Evolutionary conservation across 306 rosid genomes (phyloP), one percentile per base, ranked within the genome.

Genomic region (Rosa persica): DNA sequence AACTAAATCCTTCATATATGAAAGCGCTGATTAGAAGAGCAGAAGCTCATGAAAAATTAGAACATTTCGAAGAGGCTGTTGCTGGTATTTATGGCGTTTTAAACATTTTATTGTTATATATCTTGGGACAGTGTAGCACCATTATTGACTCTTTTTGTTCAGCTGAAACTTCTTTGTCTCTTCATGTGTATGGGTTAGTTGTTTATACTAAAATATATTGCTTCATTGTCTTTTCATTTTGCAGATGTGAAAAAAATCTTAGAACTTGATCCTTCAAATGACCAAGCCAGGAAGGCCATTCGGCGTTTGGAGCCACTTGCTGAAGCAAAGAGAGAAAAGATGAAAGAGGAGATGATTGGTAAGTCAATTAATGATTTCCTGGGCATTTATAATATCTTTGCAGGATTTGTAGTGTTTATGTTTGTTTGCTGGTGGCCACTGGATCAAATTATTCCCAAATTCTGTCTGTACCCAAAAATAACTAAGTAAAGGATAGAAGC

Each of bases 271-370:
- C 86, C 97, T 52, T 87, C 93, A 70, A 87, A 91, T 79, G 98
- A 86, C 78, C 94, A 89, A 83, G 91, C 97, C 74, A 81, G 66
- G 85, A 93, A 80, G 83, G 3, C 85, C 72, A 89, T 93, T 61
- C 81, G 81, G 12, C 90, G 86, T 34, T 77, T 95, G 52, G 96
- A 90, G 82, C 97, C 98, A n/a, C 84, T 92, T 42, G 97, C 97
- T 42, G 97, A 92, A 81, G 91, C 78, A 77, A 95, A 95, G 84
- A 87, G 89, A 80, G 98, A 95, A 83, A 91, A 89, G 86, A 90
- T 95, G 97, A 95, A 92, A 88, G 98, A 91, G 83, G 95, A 95
- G 80, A 95, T 91, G 98, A 87, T 95, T 64, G 89, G 98, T 87
- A 82, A 74, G 88, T 48, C 16, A 1, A 19, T 4, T 13, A 15